Conservation (phyloP, 192 early-diverging fungal species). For the Gamsiella multidivaricata region DNA sequence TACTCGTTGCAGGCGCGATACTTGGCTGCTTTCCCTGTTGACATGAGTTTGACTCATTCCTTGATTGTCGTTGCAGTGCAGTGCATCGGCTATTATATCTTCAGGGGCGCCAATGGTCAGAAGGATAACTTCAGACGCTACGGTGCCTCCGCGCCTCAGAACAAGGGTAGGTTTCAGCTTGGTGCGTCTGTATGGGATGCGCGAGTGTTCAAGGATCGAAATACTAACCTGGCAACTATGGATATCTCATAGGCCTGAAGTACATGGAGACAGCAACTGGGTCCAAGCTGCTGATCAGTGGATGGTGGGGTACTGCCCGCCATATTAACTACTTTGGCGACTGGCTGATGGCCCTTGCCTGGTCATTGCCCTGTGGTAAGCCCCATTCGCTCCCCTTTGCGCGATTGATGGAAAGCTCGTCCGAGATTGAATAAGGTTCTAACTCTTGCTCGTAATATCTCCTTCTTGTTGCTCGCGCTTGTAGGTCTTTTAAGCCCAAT, state of each 20-base stretch:
- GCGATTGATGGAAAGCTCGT: too few relatives aligned
- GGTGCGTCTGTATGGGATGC: too few relatives aligned
- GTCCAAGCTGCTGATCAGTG: constrained; percentile 80
- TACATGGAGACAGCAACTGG: constrained; percentile 89
- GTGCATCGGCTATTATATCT: constrained; percentile 82
- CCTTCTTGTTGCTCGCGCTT: neutral
- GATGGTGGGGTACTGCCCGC: constrained; percentile 96
- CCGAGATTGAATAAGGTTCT: too few relatives aligned
- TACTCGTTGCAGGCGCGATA: constrained; percentile 93
- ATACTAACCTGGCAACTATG: neutral
- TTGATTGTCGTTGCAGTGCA: constrained; percentile 65
- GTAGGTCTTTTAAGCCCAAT: constrained; percentile 77
- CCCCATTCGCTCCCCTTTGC: too few relatives aligned
- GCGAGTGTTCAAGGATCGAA: neutral
- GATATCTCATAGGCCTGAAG: constrained; percentile 67
- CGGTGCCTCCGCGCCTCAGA: constrained; percentile 61
- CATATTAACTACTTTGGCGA: constrained; percentile 97
- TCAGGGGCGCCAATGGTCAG: constrained; percentile 89
- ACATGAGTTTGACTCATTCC: constrained; percentile 60
- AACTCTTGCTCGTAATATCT: neutral
- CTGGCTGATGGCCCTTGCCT: constrained; percentile 92
- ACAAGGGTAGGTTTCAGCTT: constrained; percentile 64
- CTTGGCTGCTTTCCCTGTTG: constrained; percentile 75
- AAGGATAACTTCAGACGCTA: constrained; percentile 91
- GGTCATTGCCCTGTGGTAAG: constrained; percentile 85